Evolutionary conservation across 805 yeast genomes (phyloP).

Genomic region (Saccharomycopsis selenospora): DNA sequence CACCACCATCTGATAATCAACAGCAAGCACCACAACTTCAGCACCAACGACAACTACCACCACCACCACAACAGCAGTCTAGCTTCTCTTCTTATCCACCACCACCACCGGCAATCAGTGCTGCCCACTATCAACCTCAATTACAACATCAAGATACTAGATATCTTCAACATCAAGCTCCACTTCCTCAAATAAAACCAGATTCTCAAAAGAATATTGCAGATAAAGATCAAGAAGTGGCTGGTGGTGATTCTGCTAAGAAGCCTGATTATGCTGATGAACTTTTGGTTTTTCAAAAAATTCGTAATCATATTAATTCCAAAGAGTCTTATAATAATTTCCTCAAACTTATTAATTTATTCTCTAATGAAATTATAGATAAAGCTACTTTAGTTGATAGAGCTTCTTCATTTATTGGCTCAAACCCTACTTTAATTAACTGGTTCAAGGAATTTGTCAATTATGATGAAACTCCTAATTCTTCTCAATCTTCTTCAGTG

Average conservation of each 20-base stretch:
- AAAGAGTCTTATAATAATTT: constrained; percentile 90
- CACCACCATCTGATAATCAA: constrained; percentile 23
- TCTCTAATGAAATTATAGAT: constrained; percentile 86
- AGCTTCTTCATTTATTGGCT: constrained; percentile 79
- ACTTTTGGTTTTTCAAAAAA: constrained; percentile 84
- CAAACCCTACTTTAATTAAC: constrained; percentile 65
- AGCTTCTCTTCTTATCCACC: constrained; percentile 21
- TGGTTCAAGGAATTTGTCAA: constrained; percentile 95
- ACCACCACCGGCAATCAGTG: constrained; percentile 18
- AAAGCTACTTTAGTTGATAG: constrained; percentile 73
- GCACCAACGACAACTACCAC: constrained; percentile 11
- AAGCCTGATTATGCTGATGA: constrained; percentile 60
- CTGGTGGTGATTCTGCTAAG: neutral
- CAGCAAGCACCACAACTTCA: constrained; percentile 26
- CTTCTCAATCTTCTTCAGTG: no score
- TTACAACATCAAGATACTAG: neutral
- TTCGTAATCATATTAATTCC: constrained; percentile 79
- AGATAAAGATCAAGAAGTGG: neutral
- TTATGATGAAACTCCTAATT: no score
- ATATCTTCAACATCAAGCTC: neutral
- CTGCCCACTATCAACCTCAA: constrained; percentile 7
- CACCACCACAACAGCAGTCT: constrained; percentile 18
- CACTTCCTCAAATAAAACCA: neutral
- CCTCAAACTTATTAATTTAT: constrained; percentile 77
- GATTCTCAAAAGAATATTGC: neutral